Evolutionary conservation across 2,329 filamentous ascomycete genomes (phyloP).

Genomic region (Cladosporium phlei): DNA sequence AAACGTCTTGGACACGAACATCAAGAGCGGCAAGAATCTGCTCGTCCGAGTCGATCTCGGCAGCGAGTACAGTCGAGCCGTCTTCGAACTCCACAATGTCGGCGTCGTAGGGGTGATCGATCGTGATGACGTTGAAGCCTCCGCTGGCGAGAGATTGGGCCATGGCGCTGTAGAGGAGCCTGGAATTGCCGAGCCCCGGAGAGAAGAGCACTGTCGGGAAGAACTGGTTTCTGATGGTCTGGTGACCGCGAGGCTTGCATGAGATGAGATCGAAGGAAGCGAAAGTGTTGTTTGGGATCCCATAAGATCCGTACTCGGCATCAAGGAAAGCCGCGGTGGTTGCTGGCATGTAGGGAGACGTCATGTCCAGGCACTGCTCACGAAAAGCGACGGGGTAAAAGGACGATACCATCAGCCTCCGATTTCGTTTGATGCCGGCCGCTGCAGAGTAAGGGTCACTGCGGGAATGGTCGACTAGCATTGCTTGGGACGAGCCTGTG

Average conservation of each 20-base stretch:
- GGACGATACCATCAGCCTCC: constrained; percentile 15
- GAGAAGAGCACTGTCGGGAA: constrained; percentile 39
- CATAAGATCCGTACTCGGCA: constrained; percentile 3
- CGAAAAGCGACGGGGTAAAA: constrained; percentile 11
- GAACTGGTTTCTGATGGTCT: constrained; percentile 2
- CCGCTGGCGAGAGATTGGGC: constrained; percentile 44
- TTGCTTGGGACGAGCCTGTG: neutral
- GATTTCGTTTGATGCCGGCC: neutral
- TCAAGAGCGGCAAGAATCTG: constrained; percentile 9
- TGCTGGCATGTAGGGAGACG: constrained; percentile 14
- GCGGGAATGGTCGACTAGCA: constrained; percentile 32
- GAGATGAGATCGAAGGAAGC: constrained; percentile 10
- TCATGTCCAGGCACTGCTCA: constrained; percentile 6
- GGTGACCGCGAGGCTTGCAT: constrained; percentile 12
- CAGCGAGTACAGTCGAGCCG: constrained; percentile 32
- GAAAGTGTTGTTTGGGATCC: constrained; percentile 16
- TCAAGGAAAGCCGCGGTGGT: constrained; percentile 14
- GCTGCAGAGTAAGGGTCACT: constrained; percentile 28
- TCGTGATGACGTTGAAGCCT: constrained; percentile 44
- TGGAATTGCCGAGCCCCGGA: constrained; percentile 41
- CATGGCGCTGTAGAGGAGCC: constrained; percentile 42
- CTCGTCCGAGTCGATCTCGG: constrained; percentile 16
- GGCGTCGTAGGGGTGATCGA: constrained; percentile 49
- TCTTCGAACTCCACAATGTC: constrained; percentile 45
- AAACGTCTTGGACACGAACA: constrained; percentile 30